Evolutionary conservation across 352 stramenopile genomes (phyloP).

Genomic region (Globisporangium orthogonon): DNA sequence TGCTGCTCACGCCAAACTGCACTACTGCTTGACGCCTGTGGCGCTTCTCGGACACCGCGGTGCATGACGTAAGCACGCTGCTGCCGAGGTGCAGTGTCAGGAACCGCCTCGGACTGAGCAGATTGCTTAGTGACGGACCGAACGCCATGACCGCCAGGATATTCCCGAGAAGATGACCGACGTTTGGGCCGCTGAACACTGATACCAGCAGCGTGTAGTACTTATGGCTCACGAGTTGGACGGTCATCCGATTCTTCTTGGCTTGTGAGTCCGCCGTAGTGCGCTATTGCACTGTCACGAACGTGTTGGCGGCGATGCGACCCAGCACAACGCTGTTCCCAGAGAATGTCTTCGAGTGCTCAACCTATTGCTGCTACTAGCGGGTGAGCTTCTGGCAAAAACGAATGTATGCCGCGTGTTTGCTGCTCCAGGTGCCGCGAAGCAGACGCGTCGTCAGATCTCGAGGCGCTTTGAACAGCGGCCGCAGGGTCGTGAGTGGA

Average conservation of each 20-base stretch:
- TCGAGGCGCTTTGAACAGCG: no score
- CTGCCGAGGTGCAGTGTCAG: constrained; percentile 68
- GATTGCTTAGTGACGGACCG: constrained; percentile 55
- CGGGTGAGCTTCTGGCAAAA: no score
- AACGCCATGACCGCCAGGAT: constrained; percentile 81
- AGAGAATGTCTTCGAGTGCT: constrained; percentile 9
- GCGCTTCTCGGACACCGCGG: constrained; percentile 56
- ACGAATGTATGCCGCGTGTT: no score
- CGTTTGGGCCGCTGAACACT: constrained; percentile 62
- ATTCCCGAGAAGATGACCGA: constrained; percentile 57
- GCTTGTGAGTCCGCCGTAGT: constrained; percentile 31
- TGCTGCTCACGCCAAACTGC: constrained; percentile 69
- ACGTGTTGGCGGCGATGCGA: constrained; percentile 46
- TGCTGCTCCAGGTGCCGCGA: constrained; percentile 3
- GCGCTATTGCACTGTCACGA: constrained; percentile 56
- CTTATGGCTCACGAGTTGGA: constrained; percentile 38
- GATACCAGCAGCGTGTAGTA: constrained; percentile 75
- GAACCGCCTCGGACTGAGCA: constrained; percentile 61
- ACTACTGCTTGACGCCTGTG: constrained; percentile 28
- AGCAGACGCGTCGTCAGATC: no score
- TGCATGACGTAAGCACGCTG: constrained; percentile 55
- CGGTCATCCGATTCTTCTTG: constrained; percentile 55
- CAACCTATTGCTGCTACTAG: no score
- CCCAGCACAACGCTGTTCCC: constrained; percentile 35
- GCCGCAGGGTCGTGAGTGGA: no score